phyloP scores from a whole-genome alignment of 208 protist genomes.

The Porcisia deanei region DNA sequence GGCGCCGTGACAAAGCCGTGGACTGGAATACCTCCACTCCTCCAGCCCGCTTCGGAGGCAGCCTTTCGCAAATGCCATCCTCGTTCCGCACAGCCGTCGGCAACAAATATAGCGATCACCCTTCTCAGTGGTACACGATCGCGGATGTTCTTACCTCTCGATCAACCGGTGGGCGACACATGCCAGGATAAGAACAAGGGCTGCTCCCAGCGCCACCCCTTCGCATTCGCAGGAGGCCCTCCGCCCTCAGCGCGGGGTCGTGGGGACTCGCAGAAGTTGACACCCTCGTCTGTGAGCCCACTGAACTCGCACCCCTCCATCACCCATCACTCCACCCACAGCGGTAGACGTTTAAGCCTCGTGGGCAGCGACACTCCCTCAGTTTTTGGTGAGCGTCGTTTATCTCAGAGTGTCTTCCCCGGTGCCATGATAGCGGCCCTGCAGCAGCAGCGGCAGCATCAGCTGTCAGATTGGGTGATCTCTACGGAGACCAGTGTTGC shows the following conservation, averaged over 20 bases:
- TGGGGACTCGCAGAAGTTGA: background rate
- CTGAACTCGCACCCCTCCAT: background rate
- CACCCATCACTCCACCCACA: background rate
- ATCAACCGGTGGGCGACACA: conserved; percentile 10
- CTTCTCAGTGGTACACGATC: background rate
- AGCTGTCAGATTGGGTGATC: background rate
- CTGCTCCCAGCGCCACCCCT: background rate
- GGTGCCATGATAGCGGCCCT: background rate
- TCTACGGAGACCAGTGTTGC: background rate
- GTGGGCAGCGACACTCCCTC: conserved; percentile 1
- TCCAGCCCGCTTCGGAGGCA: background rate
- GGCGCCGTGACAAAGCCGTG: conserved; percentile 10
- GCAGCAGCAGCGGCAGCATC: background rate
- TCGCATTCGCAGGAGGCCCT: background rate
- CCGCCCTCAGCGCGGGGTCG: background rate
- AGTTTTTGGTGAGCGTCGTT: conserved; percentile 1
- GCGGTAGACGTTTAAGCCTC: background rate
- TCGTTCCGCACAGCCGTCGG: conserved; percentile 4
- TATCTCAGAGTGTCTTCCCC: background rate
- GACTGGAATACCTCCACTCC: background rate
- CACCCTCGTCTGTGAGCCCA: background rate
- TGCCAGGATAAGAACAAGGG: background rate
- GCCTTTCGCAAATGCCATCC: background rate
- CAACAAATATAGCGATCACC: background rate
- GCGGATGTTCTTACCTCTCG: background rate